Evolutionary conservation across 495 filamentous ascomycete species (phyloP).

Genomic region (Chaetomium tenue): DNA sequence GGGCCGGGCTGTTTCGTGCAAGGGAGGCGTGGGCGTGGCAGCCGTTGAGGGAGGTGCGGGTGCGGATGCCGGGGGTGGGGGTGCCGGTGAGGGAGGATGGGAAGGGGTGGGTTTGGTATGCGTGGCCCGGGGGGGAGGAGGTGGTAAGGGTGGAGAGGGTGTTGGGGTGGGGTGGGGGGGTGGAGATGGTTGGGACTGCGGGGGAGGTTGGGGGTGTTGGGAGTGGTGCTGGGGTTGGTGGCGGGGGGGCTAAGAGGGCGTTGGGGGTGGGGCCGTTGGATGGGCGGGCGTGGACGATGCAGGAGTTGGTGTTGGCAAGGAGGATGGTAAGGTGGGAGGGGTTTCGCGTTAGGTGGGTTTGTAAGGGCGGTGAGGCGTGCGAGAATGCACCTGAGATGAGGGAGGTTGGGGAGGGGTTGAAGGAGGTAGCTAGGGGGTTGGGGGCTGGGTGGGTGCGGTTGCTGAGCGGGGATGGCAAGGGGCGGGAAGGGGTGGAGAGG

Average conservation of each 20-base stretch:
- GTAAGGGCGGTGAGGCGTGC: not conserved
- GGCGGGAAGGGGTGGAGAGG: not conserved
- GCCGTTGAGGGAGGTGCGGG: not conserved
- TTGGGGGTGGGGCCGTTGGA: constrained; percentile 3
- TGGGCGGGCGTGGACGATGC: constrained; percentile 4
- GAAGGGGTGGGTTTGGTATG: not conserved
- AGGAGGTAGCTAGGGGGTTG: not conserved
- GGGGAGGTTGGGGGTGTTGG: too few relatives aligned
- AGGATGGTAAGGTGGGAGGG: constrained; percentile 9
- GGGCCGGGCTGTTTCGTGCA: not conserved
- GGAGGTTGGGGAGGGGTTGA: not conserved
- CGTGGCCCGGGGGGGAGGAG: not conserved
- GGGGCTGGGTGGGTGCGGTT: not conserved
- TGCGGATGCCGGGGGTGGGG: not conserved
- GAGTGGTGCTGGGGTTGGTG: not conserved
- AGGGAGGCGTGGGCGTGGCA: not conserved
- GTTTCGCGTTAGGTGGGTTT: not conserved
- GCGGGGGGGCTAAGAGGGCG: too few relatives aligned
- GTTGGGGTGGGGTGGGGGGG: not conserved
- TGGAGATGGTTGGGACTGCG: not conserved
- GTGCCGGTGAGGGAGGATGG: not conserved
- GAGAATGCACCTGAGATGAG: not conserved
- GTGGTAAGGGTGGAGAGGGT: not conserved
- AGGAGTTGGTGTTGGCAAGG: not conserved
- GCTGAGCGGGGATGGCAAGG: not conserved